phyloP scores from a whole-genome alignment of 768 basidiomycete genomes.

The Suillus placidus region DNA sequence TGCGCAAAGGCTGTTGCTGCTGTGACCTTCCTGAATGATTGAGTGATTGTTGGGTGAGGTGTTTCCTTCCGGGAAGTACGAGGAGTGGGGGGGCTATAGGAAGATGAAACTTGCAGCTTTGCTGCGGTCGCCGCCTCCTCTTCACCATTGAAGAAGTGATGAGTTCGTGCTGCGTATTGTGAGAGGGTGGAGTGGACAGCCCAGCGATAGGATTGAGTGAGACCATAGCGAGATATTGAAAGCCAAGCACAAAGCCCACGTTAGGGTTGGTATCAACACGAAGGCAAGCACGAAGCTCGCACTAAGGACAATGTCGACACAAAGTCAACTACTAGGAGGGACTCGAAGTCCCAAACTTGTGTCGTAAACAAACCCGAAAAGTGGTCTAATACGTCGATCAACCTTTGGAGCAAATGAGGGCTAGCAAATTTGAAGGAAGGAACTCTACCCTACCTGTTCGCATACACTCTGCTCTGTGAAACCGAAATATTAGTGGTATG shows the following conservation, averaged over 20 bases:
- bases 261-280: not conserved
- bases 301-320: not conserved
- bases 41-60: not conserved
- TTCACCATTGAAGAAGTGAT: not conserved
- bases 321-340: not conserved
- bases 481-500: not conserved
- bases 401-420: not conserved
- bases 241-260: not conserved
- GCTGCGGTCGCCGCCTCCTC: not conserved
- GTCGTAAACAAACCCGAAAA: not conserved
- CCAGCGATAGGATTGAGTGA: not conserved
- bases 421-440: not conserved
- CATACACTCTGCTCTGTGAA: not conserved
- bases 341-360: not conserved
- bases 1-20: not conserved
- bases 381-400: not conserved
- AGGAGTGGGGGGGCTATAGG: not conserved
- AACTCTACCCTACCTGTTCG: not conserved
- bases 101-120: not conserved
- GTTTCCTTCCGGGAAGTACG: not conserved
- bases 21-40: not conserved
- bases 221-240: not conserved
- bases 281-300: not conserved
- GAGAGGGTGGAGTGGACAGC: not conserved
- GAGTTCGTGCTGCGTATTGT: not conserved